phyloP scores from a whole-genome alignment of 306 rosid genomes.

The Cyamopsis tetragonoloba region DNA sequence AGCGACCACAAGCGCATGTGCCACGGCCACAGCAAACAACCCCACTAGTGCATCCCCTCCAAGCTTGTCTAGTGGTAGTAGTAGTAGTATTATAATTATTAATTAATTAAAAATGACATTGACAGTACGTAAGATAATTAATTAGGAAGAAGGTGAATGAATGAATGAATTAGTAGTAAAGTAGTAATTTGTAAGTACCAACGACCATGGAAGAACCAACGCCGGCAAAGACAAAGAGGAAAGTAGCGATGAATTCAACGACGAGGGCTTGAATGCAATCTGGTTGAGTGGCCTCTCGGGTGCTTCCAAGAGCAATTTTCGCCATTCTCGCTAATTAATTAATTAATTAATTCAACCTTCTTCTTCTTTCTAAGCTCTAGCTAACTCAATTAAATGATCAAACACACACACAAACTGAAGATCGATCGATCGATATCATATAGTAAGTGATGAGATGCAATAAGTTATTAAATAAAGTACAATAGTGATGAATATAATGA shows the following conservation, averaged over 20 bases:
- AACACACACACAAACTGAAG: no score
- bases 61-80: conserved; percentile 61
- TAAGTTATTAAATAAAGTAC: no score
- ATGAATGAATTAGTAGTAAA: background rate
- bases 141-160: no score
- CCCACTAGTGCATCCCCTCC: conserved; percentile 50
- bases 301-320: conserved; percentile 61
- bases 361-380: no score
- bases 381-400: no score
- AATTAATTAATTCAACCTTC: background rate
- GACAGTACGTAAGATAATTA: no score
- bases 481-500: no score
- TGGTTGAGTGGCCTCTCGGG: conserved; percentile 54
- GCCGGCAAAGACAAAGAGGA: conserved; percentile 79
- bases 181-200: conserved; percentile 34
- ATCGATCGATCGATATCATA: no score
- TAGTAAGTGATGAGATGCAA: no score
- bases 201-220: conserved; percentile 75
- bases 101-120: no score
- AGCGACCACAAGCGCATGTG: conserved; percentile 81
- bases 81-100: no score
- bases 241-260: conserved; percentile 79
- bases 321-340: conserved; percentile 36
- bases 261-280: conserved; percentile 71
- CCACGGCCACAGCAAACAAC: conserved; percentile 61